Percentiles rank a stretch among this genome's conserved stretches.
Conservation (phyloP, 352 stramenopile genomes). For the Phytophthora litchii region DNA sequence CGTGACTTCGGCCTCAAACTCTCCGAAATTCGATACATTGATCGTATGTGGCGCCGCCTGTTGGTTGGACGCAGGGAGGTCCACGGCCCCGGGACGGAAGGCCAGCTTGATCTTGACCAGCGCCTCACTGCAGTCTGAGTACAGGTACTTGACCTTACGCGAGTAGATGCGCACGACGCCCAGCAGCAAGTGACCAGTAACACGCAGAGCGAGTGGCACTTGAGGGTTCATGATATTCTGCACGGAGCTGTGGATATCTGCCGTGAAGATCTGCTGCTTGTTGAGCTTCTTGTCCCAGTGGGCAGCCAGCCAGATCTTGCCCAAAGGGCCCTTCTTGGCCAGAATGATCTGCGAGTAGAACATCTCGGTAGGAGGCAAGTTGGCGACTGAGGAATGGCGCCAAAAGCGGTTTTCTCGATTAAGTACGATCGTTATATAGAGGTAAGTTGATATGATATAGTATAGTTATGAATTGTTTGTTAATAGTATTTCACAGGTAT, state of each 20-base stretch:
- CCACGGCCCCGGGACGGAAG: slow-evolving; percentile 86
- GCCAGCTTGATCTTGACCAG: slow-evolving; percentile 99
- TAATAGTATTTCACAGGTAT: too few species aligned
- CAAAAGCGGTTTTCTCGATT: slow-evolving; percentile 1
- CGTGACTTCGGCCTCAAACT: slow-evolving; percentile 86
- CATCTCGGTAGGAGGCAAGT: slow-evolving; percentile 70
- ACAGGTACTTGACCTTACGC: slow-evolving; percentile 98
- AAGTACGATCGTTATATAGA: slow-evolving; percentile 16
- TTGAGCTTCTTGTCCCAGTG: slow-evolving; percentile 99
- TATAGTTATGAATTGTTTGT: too few species aligned
- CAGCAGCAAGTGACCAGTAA: slow-evolving; percentile 97
- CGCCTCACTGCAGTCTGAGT: slow-evolving; percentile 98
- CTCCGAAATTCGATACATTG: slow-evolving; percentile 86
- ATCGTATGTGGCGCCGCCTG: slow-evolving; percentile 76
- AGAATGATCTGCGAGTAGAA: slow-evolving; percentile 99
- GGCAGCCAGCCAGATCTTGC: slow-evolving; percentile 99
- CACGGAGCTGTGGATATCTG: slow-evolving; percentile 96
- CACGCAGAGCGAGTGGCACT: slow-evolving; percentile 96
- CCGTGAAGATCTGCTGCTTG: slow-evolving; percentile 98
- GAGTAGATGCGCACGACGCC: slow-evolving; percentile 99
- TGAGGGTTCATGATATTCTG: slow-evolving; percentile 97
- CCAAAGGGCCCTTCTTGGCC: slow-evolving; percentile 98
- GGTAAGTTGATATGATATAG: too few species aligned
- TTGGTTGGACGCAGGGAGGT: slow-evolving; percentile 69
- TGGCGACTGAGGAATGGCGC: slow-evolving; percentile 25